Percentiles rank a stretch among this genome's conserved stretches.
Conservation (phyloP, 2,329 filamentous ascomycete species). For the Cladosporium sp. region DNA sequence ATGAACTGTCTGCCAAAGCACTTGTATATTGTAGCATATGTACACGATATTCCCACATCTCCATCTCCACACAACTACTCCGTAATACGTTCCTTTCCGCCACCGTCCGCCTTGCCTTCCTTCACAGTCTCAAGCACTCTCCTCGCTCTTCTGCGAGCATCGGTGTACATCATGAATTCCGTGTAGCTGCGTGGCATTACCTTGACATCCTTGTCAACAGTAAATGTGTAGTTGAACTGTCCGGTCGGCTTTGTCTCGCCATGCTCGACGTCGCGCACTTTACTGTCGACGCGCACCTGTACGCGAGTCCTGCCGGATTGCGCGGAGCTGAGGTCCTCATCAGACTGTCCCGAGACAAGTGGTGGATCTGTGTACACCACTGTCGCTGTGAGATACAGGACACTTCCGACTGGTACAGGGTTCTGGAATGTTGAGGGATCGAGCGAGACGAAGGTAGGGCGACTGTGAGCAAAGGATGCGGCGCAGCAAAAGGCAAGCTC, state of each 20-base stretch:
- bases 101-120: constrained; percentile 33
- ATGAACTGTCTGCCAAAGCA: not conserved
- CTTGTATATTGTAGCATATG: not conserved
- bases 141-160: constrained; percentile 58
- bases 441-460: constrained; percentile 70
- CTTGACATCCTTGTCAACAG: constrained; percentile 63
- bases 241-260: constrained; percentile 67
- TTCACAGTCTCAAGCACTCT: constrained; percentile 49
- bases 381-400: constrained; percentile 71
- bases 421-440: constrained; percentile 75
- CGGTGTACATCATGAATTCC: constrained; percentile 66
- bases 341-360: constrained; percentile 42
- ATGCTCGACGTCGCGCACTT: constrained; percentile 71
- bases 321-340: constrained; percentile 24
- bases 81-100: constrained; percentile 31
- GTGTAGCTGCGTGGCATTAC: constrained; percentile 65
- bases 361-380: constrained; percentile 71
- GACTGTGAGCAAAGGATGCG: constrained; percentile 67
- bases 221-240: constrained; percentile 75
- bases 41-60: not conserved
- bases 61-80: constrained; percentile 24
- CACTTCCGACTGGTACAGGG: constrained; percentile 72
- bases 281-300: constrained; percentile 70
- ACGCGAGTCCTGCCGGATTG: constrained; percentile 52
- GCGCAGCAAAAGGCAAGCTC: constrained; percentile 76